Conservation (phyloP, 2,329 filamentous ascomycete genomes). For the Arthrobotrys iridis region DNA sequence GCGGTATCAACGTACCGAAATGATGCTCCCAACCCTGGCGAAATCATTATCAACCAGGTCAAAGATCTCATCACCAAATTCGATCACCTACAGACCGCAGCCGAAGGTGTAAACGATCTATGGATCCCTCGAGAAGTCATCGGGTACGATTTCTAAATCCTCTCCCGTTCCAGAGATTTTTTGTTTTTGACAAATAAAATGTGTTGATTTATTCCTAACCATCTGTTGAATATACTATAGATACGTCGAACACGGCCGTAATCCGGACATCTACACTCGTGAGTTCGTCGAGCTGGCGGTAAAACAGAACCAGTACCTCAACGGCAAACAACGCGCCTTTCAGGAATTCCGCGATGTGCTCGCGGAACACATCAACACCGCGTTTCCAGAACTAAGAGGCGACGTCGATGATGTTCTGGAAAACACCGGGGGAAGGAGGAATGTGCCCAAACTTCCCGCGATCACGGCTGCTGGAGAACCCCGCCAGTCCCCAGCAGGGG, state of each 20-base stretch:
- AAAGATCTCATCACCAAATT: constrained; percentile 57
- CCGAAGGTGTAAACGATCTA: constrained; percentile 61
- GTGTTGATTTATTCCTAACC: constrained; percentile 47
- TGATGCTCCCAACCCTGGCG: constrained; percentile 65
- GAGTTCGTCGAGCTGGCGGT: constrained; percentile 77
- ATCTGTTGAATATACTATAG: constrained; percentile 66
- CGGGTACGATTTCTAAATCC: constrained; percentile 60
- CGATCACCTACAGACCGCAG: constrained; percentile 8
- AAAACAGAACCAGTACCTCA: constrained; percentile 73
- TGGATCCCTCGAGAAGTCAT: constrained; percentile 63
- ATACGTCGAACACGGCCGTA: constrained; percentile 76
- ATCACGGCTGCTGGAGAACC: constrained; percentile 21
- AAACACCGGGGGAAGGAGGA: constrained; percentile 44
- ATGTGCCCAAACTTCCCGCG: constrained; percentile 22
- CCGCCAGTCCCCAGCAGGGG: constrained; percentile 12
- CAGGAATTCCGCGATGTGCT: constrained; percentile 71
- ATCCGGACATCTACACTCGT: constrained; percentile 78
- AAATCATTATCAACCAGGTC: constrained; percentile 69
- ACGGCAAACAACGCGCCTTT: constrained; percentile 73
- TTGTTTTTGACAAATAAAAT: too few species aligned
- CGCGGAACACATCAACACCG: constrained; percentile 68
- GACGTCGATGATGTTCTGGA: constrained; percentile 67
- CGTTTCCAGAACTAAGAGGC: constrained; percentile 70
- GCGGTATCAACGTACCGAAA: constrained; percentile 73
- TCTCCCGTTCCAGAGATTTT: too few species aligned